phyloP scores from a whole-genome alignment of 2,329 filamentous ascomycete genomes.

The Neophaeococcomyces aloes region DNA sequence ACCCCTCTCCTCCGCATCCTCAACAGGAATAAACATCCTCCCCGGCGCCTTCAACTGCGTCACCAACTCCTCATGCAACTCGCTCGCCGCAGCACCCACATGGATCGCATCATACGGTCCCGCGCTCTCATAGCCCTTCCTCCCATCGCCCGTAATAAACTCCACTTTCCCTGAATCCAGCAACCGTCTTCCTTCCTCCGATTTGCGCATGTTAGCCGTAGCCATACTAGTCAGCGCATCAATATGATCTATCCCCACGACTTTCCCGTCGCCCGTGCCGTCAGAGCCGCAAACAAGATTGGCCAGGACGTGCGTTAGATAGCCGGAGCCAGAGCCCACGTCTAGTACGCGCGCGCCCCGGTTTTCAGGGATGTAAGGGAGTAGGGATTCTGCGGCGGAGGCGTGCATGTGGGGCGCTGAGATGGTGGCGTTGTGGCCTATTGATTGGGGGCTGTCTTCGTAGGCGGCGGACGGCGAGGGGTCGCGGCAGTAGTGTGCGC shows the following conservation, averaged over 20 bases:
- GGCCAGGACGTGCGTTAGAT: slow-evolving; percentile 79
- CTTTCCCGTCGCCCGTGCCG: slow-evolving; percentile 37
- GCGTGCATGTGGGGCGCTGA: slow-evolving; percentile 66
- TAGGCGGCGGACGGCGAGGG: slow-evolving; percentile 53
- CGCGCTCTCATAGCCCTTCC: slow-evolving; percentile 51
- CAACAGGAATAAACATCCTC: slow-evolving; percentile 57
- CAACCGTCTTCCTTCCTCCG: slow-evolving; percentile 46
- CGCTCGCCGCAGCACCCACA: slow-evolving; percentile 73
- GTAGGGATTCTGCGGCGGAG: slow-evolving; percentile 52
- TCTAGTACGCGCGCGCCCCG: slow-evolving; percentile 51
- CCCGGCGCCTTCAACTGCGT: slow-evolving; percentile 72
- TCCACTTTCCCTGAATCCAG: slow-evolving; percentile 54
- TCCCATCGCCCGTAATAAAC: slow-evolving; percentile 67
- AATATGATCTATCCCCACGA: slow-evolving; percentile 70
- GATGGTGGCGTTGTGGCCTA: slow-evolving; percentile 59
- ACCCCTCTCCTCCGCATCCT: slow-evolving; percentile 29
- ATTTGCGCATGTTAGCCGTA: slow-evolving; percentile 55
- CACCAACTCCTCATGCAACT: slow-evolving; percentile 61
- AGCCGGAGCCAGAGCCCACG: slow-evolving; percentile 66
- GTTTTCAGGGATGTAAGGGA: slow-evolving; percentile 45
- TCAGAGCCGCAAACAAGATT: slow-evolving; percentile 48
- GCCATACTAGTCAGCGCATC: slow-evolving; percentile 51
- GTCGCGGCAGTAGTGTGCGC: slow-evolving; percentile 60
- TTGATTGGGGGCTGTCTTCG: slow-evolving; percentile 57
- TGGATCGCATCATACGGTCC: slow-evolving; percentile 83